Base-by-base conservation (phyloP, 2,329 filamentous ascomycete genomes). In the Fusarium lateritium region DNA sequence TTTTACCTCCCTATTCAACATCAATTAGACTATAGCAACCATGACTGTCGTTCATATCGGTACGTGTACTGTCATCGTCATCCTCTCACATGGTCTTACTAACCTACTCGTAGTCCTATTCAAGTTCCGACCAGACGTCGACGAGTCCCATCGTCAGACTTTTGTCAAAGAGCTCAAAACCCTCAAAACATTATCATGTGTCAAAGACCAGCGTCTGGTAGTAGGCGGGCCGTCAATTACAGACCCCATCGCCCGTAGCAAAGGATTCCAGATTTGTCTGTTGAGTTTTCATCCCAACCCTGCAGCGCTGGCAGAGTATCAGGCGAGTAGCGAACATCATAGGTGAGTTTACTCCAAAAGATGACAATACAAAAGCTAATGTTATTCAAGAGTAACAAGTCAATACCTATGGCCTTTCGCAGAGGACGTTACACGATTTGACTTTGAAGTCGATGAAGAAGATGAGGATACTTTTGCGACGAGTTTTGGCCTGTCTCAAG, bases 161-260 rank as follows among this genome's bases (percentile, higher is more conserved):
- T 87, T 87, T 43, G 77, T 83, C 26, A 67, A 64, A 0, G 81
- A 87, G 59, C 77, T 87, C 7, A 85, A 83, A 61, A 80, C 80
- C 1, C 78, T 88, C n/a, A 85, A 84, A 43, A 56, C 72, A 4
- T 76, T 88, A 5, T 63, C 83, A 0, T 85, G 81, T 40, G 85
- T 88, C 22, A 80, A 85, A 49, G 72, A 82, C 14, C 78, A 81
- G n/a, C 79, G 81, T 3, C 79, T 88, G 1, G 72, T 85, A 1
- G 85, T 87, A 6, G 86, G 86, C 0, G 84, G 85, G 0, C 85
- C 85, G 0, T 86, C 84, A 0, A 79, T 88, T 7, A 88, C 85
- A 0, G 78, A 83, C 22, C 85, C 85, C 0, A 81, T 84, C 10
- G 83, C 83, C 34, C 78, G 82, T 19, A 87, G 84, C 73, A 85